Evolutionary conservation across 1,139 yeast species (phyloP).

Genomic region (Suhomyces taliae): DNA sequence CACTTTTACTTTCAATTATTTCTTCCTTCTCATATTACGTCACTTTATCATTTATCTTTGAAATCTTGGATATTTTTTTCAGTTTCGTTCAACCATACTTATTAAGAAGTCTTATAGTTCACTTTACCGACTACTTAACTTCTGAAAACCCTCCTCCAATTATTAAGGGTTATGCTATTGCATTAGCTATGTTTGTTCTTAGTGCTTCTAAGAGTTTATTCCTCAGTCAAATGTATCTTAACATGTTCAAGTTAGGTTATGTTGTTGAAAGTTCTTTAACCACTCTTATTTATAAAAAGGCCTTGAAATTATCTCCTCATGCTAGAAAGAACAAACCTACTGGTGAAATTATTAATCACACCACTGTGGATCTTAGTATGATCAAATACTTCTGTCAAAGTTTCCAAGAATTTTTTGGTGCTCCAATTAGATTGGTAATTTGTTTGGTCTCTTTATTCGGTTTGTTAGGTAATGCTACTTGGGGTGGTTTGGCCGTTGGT

Average conservation of each 20-base stretch:
- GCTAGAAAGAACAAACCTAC: constrained; percentile 27
- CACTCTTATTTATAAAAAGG: constrained; percentile 25
- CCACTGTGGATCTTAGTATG: constrained; percentile 24
- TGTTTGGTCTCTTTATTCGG: constrained; percentile 23
- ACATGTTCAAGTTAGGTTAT: constrained; percentile 17
- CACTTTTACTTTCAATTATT: constrained; percentile 18
- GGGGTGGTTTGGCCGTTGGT: constrained; percentile 26
- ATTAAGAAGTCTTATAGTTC: constrained; percentile 22
- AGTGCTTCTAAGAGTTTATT: constrained; percentile 18
- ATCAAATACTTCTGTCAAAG: constrained; percentile 19
- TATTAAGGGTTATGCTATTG: constrained; percentile 23
- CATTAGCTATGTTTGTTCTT: constrained; percentile 19
- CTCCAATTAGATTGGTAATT: constrained; percentile 23
- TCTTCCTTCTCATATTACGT: constrained; percentile 14
- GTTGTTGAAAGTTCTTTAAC: constrained; percentile 24
- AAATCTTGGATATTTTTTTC: constrained; percentile 14
- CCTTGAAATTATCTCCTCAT: constrained; percentile 27
- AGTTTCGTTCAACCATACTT: constrained; percentile 24
- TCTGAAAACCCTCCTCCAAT: constrained; percentile 20
- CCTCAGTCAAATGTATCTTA: constrained; percentile 21
- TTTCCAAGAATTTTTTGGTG: constrained; percentile 20
- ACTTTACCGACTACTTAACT: constrained; percentile 14
- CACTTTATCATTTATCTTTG: constrained; percentile 9
- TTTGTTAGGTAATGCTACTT: constrained; percentile 26
- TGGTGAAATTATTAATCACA: constrained; percentile 31